phyloP scores from a whole-genome alignment of 768 basidiomycete genomes.

The Macrolepiota albuminosa region DNA sequence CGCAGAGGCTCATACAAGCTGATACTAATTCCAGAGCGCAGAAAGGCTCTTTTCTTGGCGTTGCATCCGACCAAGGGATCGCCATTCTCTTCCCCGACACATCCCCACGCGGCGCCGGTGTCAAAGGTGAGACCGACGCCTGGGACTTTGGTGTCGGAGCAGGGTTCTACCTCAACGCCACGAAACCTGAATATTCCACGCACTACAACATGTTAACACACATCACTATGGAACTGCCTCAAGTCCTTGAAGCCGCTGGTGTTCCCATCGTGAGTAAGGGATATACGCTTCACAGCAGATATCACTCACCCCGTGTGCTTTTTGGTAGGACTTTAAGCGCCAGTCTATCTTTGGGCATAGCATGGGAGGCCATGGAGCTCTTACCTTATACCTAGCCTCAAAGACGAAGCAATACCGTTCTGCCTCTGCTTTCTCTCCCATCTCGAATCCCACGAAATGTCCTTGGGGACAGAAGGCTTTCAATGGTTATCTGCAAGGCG shows the following conservation, averaged over 20 bases:
- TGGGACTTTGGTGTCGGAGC: slow-evolving; percentile 97
- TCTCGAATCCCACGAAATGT: slow-evolving; percentile 79
- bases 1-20: not conserved
- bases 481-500: slow-evolving; percentile 73
- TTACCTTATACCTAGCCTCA: slow-evolving; percentile 83
- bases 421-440: slow-evolving; percentile 84
- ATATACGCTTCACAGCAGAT: no score
- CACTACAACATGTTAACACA: slow-evolving; percentile 90
- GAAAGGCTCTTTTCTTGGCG: slow-evolving; percentile 89
- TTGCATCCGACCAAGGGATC: slow-evolving; percentile 80
- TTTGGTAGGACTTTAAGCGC: slow-evolving; percentile 65
- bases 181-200: slow-evolving; percentile 61
- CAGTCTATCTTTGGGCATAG: slow-evolving; percentile 94
- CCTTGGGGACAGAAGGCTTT: slow-evolving; percentile 96
- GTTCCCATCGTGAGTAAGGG: slow-evolving; percentile 66
- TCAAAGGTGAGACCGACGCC: slow-evolving; percentile 72
- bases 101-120: slow-evolving; percentile 86
- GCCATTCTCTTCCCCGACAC: slow-evolving; percentile 96
- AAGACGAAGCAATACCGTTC: slow-evolving; percentile 71
- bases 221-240: slow-evolving; percentile 80
- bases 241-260: slow-evolving; percentile 64
- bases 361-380: slow-evolving; percentile 96
- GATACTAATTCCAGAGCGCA: slow-evolving; percentile 53
- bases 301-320: not conserved
- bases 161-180: slow-evolving; percentile 95